Conservation (phyloP, 2,329 filamentous ascomycete species). For the Sporothrix luriei region DNA sequence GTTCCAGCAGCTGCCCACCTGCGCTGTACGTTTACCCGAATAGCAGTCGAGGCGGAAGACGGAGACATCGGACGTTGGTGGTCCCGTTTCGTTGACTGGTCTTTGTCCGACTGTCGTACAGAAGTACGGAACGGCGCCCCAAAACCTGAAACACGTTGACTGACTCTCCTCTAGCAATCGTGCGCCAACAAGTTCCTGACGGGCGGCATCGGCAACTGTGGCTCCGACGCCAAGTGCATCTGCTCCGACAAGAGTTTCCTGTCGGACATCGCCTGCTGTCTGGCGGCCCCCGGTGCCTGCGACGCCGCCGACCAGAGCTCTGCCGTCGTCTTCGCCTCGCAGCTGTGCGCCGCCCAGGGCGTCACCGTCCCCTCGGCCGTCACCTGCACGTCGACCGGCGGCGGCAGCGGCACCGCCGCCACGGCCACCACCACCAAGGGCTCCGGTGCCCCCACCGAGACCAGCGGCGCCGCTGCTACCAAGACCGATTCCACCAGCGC, state of each 20-base stretch:
- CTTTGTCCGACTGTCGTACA: background rate
- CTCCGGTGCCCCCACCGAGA: slow-evolving; percentile 30
- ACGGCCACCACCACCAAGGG: slow-evolving; percentile 31
- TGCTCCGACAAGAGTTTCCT: slow-evolving; percentile 48
- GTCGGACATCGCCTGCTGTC: slow-evolving; percentile 47
- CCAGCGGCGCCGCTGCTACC: slow-evolving; percentile 32
- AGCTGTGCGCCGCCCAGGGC: slow-evolving; percentile 42
- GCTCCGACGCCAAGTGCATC: slow-evolving; percentile 46
- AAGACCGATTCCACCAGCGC: slow-evolving; percentile 29
- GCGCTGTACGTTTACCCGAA: slow-evolving; percentile 53
- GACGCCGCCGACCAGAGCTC: slow-evolving; percentile 39
- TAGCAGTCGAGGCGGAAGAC: background rate
- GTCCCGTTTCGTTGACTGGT: background rate
- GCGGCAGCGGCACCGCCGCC: slow-evolving; percentile 1
- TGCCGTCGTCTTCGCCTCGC: slow-evolving; percentile 42
- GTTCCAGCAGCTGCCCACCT: slow-evolving; percentile 52
- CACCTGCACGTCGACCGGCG: slow-evolving; percentile 37
- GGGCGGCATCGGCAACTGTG: slow-evolving; percentile 43
- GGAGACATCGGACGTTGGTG: too few species aligned
- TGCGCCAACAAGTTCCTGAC: slow-evolving; percentile 42
- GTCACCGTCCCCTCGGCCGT: slow-evolving; percentile 44
- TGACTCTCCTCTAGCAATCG: slow-evolving; percentile 36
- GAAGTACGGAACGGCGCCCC: too few species aligned
- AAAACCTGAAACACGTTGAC: background rate
- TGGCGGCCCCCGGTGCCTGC: slow-evolving; percentile 40